Conservation (phyloP, 345 rosid species). For the Erysimum cheiranthoides region DNA sequence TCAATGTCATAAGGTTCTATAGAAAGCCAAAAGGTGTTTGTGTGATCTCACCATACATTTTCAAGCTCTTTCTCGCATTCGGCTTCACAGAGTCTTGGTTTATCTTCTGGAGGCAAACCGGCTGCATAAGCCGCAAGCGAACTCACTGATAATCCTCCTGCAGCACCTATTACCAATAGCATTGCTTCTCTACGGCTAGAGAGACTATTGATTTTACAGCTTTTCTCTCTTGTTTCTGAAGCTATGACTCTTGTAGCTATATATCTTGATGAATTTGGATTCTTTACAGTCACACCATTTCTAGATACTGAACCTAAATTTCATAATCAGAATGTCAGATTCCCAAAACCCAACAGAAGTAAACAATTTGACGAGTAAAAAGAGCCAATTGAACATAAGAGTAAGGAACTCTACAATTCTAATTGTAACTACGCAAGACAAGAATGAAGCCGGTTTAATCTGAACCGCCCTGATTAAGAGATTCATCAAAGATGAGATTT, state of each 20-base stretch:
- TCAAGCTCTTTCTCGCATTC: slow-evolving; percentile 91
- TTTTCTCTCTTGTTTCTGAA: slow-evolving; percentile 45
- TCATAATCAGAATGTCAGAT: slow-evolving; percentile 15
- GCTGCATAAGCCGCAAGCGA: slow-evolving; percentile 60
- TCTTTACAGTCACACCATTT: slow-evolving; percentile 36
- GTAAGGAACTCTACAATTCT: not conserved
- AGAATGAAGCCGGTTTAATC: slow-evolving; percentile 8
- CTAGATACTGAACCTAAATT: slow-evolving; percentile 51
- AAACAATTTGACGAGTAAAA: not conserved
- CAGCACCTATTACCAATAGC: slow-evolving; percentile 60
- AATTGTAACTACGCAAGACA: slow-evolving; percentile 8
- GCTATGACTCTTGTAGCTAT: slow-evolving; percentile 40
- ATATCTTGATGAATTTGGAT: slow-evolving; percentile 42
- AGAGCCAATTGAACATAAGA: not conserved
- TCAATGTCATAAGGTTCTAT: slow-evolving; percentile 2
- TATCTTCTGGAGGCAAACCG: slow-evolving; percentile 88
- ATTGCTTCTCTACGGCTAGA: slow-evolving; percentile 65
- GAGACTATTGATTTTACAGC: slow-evolving; percentile 22
- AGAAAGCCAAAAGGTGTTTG: slow-evolving; percentile 34
- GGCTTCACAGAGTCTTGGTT: slow-evolving; percentile 77
- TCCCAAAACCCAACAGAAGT: slow-evolving; percentile 16
- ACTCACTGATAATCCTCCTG: slow-evolving; percentile 50
- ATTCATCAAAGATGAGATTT: slow-evolving; percentile 25
- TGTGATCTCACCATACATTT: slow-evolving; percentile 96
- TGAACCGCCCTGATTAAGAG: not conserved